These are phyloP conservation scores for Candida xiaguanensis DNA, from an alignment of 805 yeast genomes.

Conservation along the genomic window DNA sequence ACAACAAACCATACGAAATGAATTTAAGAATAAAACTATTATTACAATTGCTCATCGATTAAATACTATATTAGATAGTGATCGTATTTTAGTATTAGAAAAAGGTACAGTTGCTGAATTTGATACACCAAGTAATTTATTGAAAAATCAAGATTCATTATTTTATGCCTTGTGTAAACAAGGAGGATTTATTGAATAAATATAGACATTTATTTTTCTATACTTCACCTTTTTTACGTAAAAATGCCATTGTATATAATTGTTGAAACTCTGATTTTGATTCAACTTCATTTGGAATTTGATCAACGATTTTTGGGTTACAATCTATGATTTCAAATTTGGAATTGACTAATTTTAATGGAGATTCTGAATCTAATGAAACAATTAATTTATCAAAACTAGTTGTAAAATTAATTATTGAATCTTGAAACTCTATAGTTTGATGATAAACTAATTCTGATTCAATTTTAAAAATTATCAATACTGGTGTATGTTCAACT, in stretches of 20 bases:
- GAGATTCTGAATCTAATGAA: conserved; percentile 29
- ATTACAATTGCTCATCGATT: conserved; percentile 83
- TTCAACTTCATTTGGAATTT: conserved; percentile 29
- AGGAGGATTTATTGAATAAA: conserved; percentile 57
- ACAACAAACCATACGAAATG: conserved; percentile 73
- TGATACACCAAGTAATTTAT: conserved; percentile 64
- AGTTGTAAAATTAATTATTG: conserved; percentile 28
- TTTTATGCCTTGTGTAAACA: conserved; percentile 80
- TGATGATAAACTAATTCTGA: conserved; percentile 26
- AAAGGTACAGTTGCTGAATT: conserved; percentile 74
- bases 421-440: conserved; percentile 19
- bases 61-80: conserved; percentile 80
- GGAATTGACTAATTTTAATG: conserved; percentile 22
- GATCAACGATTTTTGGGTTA: conserved; percentile 18
- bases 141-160: conserved; percentile 61
- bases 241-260: conserved; percentile 44
- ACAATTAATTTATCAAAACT: conserved; percentile 21
- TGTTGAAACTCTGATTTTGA: conserved; percentile 41
- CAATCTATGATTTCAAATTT: conserved; percentile 17
- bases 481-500: conserved; percentile 48
- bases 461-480: conserved; percentile 35
- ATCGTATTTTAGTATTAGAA: conserved; percentile 70
- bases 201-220: conserved; percentile 15
- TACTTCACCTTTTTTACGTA: conserved; percentile 65
- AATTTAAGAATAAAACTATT: conserved; percentile 73